A percentile compares a stretch with the other conserved stretches of the same genome.
These are phyloP conservation scores for Globisporangium camurandrum DNA, from an alignment of 352 stramenopile species.

Conservation along the genomic window DNA sequence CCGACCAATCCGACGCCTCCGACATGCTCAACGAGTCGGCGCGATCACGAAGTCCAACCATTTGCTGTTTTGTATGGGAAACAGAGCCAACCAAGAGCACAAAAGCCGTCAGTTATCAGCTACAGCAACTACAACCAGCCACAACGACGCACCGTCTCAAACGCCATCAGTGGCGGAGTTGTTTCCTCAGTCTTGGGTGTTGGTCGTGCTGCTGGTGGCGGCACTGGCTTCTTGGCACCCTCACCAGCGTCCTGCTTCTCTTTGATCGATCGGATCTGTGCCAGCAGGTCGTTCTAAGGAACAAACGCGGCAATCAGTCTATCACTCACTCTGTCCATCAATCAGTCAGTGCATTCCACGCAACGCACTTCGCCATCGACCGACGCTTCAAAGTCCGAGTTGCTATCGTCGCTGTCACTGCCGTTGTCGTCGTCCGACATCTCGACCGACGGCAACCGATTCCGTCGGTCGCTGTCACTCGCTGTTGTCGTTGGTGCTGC, in stretches of 20 bases:
- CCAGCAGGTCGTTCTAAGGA: background rate
- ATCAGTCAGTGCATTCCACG: background rate
- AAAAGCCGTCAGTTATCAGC: no score
- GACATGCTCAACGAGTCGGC: conserved; percentile 76
- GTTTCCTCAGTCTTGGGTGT: conserved; percentile 42
- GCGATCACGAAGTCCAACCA: conserved; percentile 68
- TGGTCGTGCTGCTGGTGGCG: conserved; percentile 32
- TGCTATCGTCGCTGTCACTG: conserved; percentile 25
- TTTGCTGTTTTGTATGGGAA: conserved; percentile 46
- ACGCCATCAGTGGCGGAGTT: conserved; percentile 52
- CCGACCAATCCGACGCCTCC: conserved; percentile 82
- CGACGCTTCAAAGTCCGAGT: conserved; percentile 44
- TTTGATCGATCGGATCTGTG: background rate
- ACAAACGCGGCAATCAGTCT: background rate
- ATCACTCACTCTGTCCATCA: background rate
- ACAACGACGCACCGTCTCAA: conserved; percentile 35
- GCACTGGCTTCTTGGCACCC: background rate
- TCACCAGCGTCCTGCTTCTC: conserved; percentile 1
- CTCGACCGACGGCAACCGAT: conserved; percentile 54
- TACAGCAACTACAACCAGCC: background rate
- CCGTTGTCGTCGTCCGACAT: conserved; percentile 81
- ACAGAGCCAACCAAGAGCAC: conserved; percentile 6
- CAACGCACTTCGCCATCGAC: conserved; percentile 53
- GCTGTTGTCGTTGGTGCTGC: background rate
- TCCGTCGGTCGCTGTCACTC: conserved; percentile 16